These are phyloP conservation scores for Dactylonectria estremocensis DNA, from an alignment of 2,329 filamentous ascomycete genomes.

Conservation along the genomic window DNA sequence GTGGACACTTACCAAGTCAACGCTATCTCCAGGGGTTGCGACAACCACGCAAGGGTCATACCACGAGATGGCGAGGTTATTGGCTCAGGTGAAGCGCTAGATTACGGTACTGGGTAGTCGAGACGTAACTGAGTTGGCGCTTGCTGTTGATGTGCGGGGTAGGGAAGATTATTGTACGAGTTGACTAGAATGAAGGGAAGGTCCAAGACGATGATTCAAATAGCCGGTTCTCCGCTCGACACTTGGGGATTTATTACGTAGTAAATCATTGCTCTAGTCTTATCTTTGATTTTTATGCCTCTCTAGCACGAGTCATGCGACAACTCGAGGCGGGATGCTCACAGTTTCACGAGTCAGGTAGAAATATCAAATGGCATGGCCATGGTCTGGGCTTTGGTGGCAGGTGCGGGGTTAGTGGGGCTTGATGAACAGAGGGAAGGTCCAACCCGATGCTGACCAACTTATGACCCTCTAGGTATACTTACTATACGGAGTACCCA, in stretches of 20 bases:
- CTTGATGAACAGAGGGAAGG: not conserved
- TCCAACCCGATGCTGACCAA: conserved; percentile 6
- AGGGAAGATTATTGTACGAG: not conserved
- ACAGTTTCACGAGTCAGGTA: too few species aligned
- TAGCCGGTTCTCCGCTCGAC: too few species aligned
- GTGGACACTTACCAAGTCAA: not conserved
- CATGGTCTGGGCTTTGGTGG: not conserved
- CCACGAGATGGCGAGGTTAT: not conserved
- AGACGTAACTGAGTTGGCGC: too few species aligned
- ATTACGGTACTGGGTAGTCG: too few species aligned
- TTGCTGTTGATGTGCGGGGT: conserved; percentile 16
- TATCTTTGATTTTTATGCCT: not conserved
- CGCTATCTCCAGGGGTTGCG: conserved; percentile 3
- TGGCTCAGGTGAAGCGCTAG: conserved; percentile 1
- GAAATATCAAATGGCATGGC: too few species aligned
- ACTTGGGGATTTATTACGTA: too few species aligned
- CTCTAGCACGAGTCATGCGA: not conserved
- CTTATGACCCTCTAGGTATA: too few species aligned
- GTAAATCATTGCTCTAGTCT: too few species aligned
- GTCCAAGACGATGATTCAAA: conserved; percentile 24
- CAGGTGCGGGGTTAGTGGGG: not conserved
- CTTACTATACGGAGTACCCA: too few species aligned
- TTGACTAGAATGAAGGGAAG: not conserved
- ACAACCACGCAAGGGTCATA: not conserved
- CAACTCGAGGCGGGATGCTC: too few species aligned